A percentile compares a stretch with the other conserved stretches of the same genome.
Evolutionary conservation across 768 basidiomycete genomes (phyloP).

Genomic region (Daedaleopsis sinensis): DNA sequence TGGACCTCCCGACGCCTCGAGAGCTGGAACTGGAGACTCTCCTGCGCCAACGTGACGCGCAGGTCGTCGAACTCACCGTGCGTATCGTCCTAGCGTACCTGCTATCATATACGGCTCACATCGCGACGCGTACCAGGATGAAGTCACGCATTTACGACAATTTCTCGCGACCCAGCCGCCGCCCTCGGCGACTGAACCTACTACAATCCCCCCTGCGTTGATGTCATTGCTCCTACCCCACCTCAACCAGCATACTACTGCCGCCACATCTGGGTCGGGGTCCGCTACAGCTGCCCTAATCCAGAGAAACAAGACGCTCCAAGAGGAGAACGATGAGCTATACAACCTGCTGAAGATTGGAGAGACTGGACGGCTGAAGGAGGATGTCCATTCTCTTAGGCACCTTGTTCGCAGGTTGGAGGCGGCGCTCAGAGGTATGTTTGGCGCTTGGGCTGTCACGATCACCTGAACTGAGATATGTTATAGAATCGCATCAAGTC

Average conservation of each 20-base stretch:
- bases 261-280: slow-evolving; percentile 35
- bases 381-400: slow-evolving; percentile 73
- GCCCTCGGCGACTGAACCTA: slow-evolving; percentile 59
- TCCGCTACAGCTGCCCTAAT: slow-evolving; percentile 76
- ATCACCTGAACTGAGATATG: slow-evolving; percentile 5
- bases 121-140: slow-evolving; percentile 53
- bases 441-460: slow-evolving; percentile 7
- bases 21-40: slow-evolving; percentile 83
- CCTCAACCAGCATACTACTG: slow-evolving; percentile 46
- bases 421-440: slow-evolving; percentile 73
- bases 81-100: slow-evolving; percentile 33
- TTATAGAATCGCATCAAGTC: slow-evolving; percentile 74
- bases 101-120: slow-evolving; percentile 16
- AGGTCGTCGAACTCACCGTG: slow-evolving; percentile 73
- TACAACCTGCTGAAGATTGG: slow-evolving; percentile 74
- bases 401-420: slow-evolving; percentile 72
- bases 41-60: slow-evolving; percentile 73
- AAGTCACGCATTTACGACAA: slow-evolving; percentile 68
- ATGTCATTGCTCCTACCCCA: slow-evolving; percentile 72
- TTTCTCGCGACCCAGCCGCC: slow-evolving; percentile 63
- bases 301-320: slow-evolving; percentile 70
- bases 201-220: slow-evolving; percentile 72
- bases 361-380: slow-evolving; percentile 81
- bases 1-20: slow-evolving; percentile 74
- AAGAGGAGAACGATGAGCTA: slow-evolving; percentile 88